Evolutionary conservation across 2,329 filamentous ascomycete genomes (phyloP).

Genomic region (Hypoxylon sp.): DNA sequence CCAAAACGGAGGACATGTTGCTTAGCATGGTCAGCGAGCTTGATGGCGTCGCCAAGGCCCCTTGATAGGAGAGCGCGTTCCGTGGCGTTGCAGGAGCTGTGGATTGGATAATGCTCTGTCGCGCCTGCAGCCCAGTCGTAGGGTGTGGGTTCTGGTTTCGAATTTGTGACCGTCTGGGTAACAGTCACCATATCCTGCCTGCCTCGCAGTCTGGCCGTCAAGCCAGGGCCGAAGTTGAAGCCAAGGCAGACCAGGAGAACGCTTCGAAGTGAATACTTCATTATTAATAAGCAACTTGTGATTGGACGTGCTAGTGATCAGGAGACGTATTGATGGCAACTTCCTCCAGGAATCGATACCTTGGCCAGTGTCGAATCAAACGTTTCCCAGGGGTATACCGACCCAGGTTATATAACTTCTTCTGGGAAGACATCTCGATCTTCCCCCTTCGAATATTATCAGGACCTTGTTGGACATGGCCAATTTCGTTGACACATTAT

Average conservation of each 20-base stretch:
- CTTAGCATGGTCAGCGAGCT: slow-evolving; percentile 72
- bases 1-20: slow-evolving; percentile 73
- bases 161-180: slow-evolving; percentile 31
- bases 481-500: background rate
- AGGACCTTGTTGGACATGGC: slow-evolving; percentile 22
- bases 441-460: background rate
- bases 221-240: slow-evolving; percentile 19
- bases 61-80: slow-evolving; percentile 68
- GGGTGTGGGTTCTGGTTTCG: slow-evolving; percentile 17
- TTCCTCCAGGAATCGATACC: background rate
- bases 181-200: slow-evolving; percentile 33
- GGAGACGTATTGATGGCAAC: background rate
- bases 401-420: slow-evolving; percentile 7
- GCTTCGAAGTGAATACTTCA: slow-evolving; percentile 24
- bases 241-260: slow-evolving; percentile 27
- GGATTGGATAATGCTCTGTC: slow-evolving; percentile 64
- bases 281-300: slow-evolving; percentile 6
- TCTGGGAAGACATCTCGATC: background rate
- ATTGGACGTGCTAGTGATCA: background rate
- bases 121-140: slow-evolving; percentile 46
- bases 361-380: background rate
- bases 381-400: background rate
- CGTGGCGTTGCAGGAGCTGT: slow-evolving; percentile 76
- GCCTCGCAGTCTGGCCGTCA: slow-evolving; percentile 19
- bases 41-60: slow-evolving; percentile 71